Percentiles rank a stretch among this genome's conserved stretches.
These are phyloP conservation scores for Phytophthora podocarpi DNA, from an alignment of 352 stramenopile species.

Conservation along the genomic window DNA sequence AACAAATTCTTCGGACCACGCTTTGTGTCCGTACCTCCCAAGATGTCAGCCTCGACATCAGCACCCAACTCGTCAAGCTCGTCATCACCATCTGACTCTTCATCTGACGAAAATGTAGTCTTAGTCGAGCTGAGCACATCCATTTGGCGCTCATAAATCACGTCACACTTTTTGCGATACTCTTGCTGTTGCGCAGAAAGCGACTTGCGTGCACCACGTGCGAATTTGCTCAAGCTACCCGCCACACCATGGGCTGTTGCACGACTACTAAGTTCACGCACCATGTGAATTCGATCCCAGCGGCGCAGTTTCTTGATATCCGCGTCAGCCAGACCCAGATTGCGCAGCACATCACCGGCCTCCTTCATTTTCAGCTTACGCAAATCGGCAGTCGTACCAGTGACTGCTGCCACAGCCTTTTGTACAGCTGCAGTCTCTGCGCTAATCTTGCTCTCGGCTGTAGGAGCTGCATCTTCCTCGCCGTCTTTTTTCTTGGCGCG, in stretches of 20 bases:
- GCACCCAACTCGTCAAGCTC: slow-evolving; percentile 75
- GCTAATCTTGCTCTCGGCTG: slow-evolving; percentile 44
- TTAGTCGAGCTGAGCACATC: slow-evolving; percentile 69
- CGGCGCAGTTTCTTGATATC: slow-evolving; percentile 85
- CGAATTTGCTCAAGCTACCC: slow-evolving; percentile 82
- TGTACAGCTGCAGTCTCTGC: slow-evolving; percentile 70
- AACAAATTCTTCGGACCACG: slow-evolving; percentile 80
- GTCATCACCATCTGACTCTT: slow-evolving; percentile 76
- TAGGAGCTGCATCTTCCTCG: slow-evolving; percentile 57
- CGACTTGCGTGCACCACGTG: slow-evolving; percentile 77
- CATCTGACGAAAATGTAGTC: slow-evolving; percentile 74
- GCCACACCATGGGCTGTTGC: slow-evolving; percentile 73
- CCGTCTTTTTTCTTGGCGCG: slow-evolving; percentile 85
- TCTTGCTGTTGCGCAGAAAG: slow-evolving; percentile 84
- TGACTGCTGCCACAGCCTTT: slow-evolving; percentile 80
- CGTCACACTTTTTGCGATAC: slow-evolving; percentile 85
- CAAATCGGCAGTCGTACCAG: slow-evolving; percentile 83
- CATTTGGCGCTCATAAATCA: slow-evolving; percentile 87
- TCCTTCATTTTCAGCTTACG: slow-evolving; percentile 90
- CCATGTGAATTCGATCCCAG: slow-evolving; percentile 86
- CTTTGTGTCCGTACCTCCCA: slow-evolving; percentile 68
- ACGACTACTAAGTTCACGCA: slow-evolving; percentile 77
- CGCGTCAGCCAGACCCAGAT: slow-evolving; percentile 73
- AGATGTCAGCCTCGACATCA: slow-evolving; percentile 79
- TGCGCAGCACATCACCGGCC: slow-evolving; percentile 77